Conservation (phyloP, 208 protist species). For the Crithidia fasciculata region DNA sequence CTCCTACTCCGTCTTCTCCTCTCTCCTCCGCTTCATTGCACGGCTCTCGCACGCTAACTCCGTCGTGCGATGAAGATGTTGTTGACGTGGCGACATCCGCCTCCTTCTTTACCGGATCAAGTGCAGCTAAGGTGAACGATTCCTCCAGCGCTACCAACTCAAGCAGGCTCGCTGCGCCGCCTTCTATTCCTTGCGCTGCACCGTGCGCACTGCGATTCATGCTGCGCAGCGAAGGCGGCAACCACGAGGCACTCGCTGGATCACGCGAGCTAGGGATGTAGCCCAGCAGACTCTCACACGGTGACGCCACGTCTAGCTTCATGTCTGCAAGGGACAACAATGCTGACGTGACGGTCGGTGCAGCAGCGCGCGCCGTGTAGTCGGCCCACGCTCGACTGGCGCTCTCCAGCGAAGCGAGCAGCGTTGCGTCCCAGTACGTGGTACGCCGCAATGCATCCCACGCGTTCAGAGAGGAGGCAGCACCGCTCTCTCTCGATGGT, state of each 20-base stretch:
- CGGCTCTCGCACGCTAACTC: too few species aligned
- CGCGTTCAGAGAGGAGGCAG: neutral
- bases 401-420: slow-evolving; percentile 17
- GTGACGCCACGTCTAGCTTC: neutral
- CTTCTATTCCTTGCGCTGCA: neutral
- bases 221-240: neutral
- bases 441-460: slow-evolving; percentile 26
- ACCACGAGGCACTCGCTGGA: slow-evolving; percentile 9
- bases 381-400: slow-evolving; percentile 17
- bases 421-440: slow-evolving; percentile 16
- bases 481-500: neutral
- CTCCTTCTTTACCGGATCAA: too few species aligned
- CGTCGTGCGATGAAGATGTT: too few species aligned
- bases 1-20: neutral
- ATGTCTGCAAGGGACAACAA: neutral
- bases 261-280: slow-evolving; percentile 27
- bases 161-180: neutral
- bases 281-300: slow-evolving; percentile 23
- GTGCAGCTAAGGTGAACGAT: slow-evolving; percentile 1
- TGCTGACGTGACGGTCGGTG: neutral
- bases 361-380: neutral
- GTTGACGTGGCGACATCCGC: neutral
- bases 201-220: neutral
- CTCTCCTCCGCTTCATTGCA: too few species aligned
- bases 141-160: slow-evolving; percentile 22